phyloP scores from a whole-genome alignment of 495 filamentous ascomycete species.

The Talaromyces liani region DNA sequence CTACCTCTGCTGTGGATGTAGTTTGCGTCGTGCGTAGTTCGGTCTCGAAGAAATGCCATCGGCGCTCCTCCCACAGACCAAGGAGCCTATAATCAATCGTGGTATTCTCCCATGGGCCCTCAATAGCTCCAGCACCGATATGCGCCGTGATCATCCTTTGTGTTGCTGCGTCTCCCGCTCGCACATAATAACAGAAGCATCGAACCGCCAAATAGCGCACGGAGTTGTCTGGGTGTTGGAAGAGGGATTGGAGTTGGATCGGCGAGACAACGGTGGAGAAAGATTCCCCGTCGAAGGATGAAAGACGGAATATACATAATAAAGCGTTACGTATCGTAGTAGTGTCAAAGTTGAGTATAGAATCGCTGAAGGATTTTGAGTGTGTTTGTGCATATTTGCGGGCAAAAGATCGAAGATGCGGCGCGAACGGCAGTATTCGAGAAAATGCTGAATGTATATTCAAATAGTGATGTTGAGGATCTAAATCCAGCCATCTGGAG shows the following conservation, averaged over 20 bases:
- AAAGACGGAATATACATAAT: constrained; percentile 66
- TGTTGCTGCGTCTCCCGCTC: constrained; percentile 70
- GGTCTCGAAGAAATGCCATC: constrained; percentile 29
- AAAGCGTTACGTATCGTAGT: constrained; percentile 37
- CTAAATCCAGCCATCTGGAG: constrained; percentile 58
- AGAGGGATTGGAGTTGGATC: constrained; percentile 57
- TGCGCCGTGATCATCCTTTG: constrained; percentile 61
- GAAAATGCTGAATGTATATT: constrained; percentile 64
- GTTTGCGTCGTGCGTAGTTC: constrained; percentile 17
- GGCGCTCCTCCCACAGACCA: constrained; percentile 66
- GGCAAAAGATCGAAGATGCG: constrained; percentile 51
- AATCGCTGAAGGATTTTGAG: constrained; percentile 30
- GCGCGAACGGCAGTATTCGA: constrained; percentile 70
- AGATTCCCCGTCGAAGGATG: constrained; percentile 60
- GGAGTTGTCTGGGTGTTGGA: constrained; percentile 49
- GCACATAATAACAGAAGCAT: constrained; percentile 68
- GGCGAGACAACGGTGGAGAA: constrained; percentile 58
- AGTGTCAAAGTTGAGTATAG: constrained; percentile 30
- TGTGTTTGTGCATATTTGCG: constrained; percentile 38
- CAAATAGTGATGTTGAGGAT: constrained; percentile 36
- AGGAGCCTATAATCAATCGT: constrained; percentile 79
- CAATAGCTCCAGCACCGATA: constrained; percentile 51
- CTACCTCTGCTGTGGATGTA: constrained; percentile 6
- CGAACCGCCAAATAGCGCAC: constrained; percentile 77
- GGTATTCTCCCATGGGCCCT: constrained; percentile 68